These are phyloP conservation scores for Physaria fendleri DNA, from an alignment of 345 rosid genomes.

Conservation along the genomic window DNA sequence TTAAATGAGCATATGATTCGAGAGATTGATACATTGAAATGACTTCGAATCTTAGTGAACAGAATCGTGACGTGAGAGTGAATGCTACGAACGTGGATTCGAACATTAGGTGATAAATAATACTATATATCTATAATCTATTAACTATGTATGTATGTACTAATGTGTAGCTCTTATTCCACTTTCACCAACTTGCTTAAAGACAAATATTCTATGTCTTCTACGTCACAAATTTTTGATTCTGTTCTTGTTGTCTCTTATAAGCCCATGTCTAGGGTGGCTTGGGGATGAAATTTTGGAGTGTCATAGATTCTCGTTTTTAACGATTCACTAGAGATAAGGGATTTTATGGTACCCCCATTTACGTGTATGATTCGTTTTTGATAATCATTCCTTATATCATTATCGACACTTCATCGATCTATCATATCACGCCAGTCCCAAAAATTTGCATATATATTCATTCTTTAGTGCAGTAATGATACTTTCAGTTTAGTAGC, in stretches of 20 bases:
- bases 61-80: not conserved
- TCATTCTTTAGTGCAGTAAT: not conserved
- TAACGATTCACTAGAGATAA: conserved; percentile 15
- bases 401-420: conserved; percentile 18
- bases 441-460: not conserved
- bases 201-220: conserved; percentile 21
- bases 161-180: conserved; percentile 4
- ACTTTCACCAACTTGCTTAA: conserved; percentile 26
- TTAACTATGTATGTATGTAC: not conserved
- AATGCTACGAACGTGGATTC: conserved; percentile 7
- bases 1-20: conserved; percentile 26
- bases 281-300: conserved; percentile 17
- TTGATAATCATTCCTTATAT: conserved; percentile 13
- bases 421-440: not conserved
- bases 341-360: conserved; percentile 9
- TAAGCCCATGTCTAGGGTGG: too few species aligned
- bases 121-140: not conserved
- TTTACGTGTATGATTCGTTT: conserved; percentile 22
- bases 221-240: conserved; percentile 16
- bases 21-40: conserved; percentile 6
- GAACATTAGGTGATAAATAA: conserved; percentile 11
- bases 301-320: conserved; percentile 12
- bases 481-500: not conserved
- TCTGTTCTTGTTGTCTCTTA: conserved; percentile 16
- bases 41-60: conserved; percentile 13